These are phyloP conservation scores for Helicocarpus griseus DNA, from an alignment of 2,329 filamentous ascomycete species.

Conservation along the genomic window DNA sequence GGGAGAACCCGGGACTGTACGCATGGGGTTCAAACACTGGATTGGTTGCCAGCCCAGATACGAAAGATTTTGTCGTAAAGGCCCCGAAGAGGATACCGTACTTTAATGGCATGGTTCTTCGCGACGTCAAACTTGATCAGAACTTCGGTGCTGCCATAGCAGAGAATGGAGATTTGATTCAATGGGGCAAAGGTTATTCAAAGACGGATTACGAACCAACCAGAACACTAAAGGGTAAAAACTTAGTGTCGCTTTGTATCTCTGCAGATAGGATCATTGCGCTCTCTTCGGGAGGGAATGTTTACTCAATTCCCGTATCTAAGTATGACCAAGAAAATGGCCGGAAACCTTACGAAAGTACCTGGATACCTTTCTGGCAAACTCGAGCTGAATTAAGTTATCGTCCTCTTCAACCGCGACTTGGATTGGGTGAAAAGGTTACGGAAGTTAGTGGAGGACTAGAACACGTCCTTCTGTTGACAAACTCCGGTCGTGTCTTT, in stretches of 20 bases:
- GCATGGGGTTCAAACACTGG: conserved; percentile 86
- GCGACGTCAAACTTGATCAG: conserved; percentile 77
- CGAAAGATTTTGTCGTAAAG: conserved; percentile 68
- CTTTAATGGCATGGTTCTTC: conserved; percentile 74
- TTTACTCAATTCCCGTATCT: conserved; percentile 78
- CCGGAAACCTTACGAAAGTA: conserved; percentile 52
- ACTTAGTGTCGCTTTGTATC: conserved; percentile 64
- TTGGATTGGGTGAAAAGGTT: conserved; percentile 63
- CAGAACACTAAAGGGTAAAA: conserved; percentile 68
- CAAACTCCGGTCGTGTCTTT: conserved; percentile 75
- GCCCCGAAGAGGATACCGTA: conserved; percentile 66
- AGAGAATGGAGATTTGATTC: conserved; percentile 77
- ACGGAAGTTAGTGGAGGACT: conserved; percentile 65
- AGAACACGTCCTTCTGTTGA: conserved; percentile 80
- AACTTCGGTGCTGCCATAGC: conserved; percentile 78
- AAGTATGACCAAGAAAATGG: conserved; percentile 59
- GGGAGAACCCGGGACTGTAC: conserved; percentile 78
- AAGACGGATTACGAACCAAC: conserved; percentile 53
- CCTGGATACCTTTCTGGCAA: conserved; percentile 69
- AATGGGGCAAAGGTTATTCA: conserved; percentile 79
- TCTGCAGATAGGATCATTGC: conserved; percentile 78
- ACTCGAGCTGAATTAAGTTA: conserved; percentile 54
- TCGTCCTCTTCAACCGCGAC: conserved; percentile 58
- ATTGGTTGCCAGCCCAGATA: conserved; percentile 75
- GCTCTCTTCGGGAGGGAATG: conserved; percentile 60